Conservation (phyloP, 495 filamentous ascomycete genomes). For the Penicillium arizonense region DNA sequence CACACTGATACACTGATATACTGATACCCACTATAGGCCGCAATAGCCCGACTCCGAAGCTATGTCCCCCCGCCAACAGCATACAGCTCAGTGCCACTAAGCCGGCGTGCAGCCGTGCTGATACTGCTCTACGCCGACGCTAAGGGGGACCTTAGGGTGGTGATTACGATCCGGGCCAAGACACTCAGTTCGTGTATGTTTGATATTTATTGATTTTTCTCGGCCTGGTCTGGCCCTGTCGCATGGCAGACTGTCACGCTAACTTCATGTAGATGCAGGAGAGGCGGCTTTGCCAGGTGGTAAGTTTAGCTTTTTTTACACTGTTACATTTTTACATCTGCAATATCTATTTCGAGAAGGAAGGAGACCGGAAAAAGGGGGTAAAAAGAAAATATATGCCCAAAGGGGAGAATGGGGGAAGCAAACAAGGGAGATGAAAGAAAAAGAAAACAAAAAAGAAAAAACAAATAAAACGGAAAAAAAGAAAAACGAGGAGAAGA, state of each 20-base stretch:
- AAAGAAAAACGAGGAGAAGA: not conserved
- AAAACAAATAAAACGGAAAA: not conserved
- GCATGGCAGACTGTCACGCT: slow-evolving; percentile 12
- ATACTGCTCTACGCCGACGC: slow-evolving; percentile 82
- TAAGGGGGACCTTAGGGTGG: slow-evolving; percentile 72
- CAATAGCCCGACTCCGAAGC: slow-evolving; percentile 70
- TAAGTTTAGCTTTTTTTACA: slow-evolving; percentile 32
- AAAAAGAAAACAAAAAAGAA: not conserved
- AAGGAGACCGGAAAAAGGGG: not conserved
- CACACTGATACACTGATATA: slow-evolving; percentile 8
- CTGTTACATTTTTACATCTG: too few relatives aligned
- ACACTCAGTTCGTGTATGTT: slow-evolving; percentile 61
- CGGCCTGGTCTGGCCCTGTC: not conserved
- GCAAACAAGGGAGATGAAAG: slow-evolving; percentile 1
- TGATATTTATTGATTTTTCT: slow-evolving; percentile 1
- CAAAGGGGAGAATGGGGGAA: not conserved
- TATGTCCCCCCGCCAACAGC: slow-evolving; percentile 61
- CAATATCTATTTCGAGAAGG: not conserved
- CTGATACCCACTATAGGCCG: slow-evolving; percentile 49
- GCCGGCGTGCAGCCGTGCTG: slow-evolving; percentile 76
- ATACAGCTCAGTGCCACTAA: slow-evolving; percentile 65
- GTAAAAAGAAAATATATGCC: not conserved
- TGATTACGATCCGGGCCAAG: slow-evolving; percentile 82
- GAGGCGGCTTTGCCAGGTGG: slow-evolving; percentile 89
- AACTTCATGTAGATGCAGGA: slow-evolving; percentile 50